Percentiles rank a stretch among this genome's conserved stretches.
phyloP scores from a whole-genome alignment of 139 green algal species.

The Micractinium conductrix region DNA sequence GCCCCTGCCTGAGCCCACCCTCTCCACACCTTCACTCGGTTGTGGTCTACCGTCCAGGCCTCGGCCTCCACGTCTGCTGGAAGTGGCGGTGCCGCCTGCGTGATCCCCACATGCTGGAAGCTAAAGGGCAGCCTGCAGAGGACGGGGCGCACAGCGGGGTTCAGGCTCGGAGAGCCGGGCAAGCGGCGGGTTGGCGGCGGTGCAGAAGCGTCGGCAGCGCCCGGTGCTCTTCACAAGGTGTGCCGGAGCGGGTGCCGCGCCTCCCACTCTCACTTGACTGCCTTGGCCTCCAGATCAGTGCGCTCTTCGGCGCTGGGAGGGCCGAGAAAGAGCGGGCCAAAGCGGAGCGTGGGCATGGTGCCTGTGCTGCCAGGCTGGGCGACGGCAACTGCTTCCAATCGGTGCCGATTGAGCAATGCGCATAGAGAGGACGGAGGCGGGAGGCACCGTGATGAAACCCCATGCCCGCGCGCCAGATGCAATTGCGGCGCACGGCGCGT shows the following conservation, averaged over 20 bases:
- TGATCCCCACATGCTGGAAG: constrained; percentile 29
- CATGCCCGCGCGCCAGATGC: too few species aligned
- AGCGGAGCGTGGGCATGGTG: too few species aligned
- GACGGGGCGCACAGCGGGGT: background rate
- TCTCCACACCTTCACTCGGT: constrained; percentile 4
- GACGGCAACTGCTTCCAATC: too few species aligned
- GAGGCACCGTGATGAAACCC: too few species aligned
- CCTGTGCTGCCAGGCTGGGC: too few species aligned
- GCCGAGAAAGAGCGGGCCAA: background rate
- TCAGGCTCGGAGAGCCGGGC: too few species aligned
- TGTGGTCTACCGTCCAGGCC: constrained; percentile 34
- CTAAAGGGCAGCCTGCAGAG: constrained; percentile 33
- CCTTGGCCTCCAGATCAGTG: background rate
- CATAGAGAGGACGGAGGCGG: too few species aligned
- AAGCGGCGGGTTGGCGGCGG: background rate
- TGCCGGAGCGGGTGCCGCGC: too few species aligned
- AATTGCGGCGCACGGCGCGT: too few species aligned
- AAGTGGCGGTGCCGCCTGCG: background rate
- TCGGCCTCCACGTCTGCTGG: background rate
- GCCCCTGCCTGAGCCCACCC: too few species aligned
- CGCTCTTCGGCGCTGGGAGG: background rate
- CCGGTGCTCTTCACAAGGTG: constrained; percentile 5
- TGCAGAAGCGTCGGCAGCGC: background rate
- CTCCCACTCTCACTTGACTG: too few species aligned
- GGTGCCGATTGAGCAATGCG: too few species aligned